Evolutionary conservation across 495 filamentous ascomycete species (phyloP).

Genomic region (Penicillium bovifimosum): DNA sequence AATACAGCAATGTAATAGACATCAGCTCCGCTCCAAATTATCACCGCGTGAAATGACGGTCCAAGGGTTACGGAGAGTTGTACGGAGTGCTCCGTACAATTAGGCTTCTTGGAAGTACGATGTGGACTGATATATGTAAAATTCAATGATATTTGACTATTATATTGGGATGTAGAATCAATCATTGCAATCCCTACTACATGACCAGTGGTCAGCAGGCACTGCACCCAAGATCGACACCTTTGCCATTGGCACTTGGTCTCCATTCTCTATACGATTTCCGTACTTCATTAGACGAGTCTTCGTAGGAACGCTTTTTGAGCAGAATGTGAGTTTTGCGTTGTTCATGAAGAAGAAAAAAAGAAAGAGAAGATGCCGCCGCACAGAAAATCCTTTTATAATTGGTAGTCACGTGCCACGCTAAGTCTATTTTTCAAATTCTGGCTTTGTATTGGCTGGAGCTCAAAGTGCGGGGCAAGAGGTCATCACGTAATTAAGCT

Average conservation of each 20-base stretch:
- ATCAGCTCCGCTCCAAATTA: background rate
- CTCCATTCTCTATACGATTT: constrained; percentile 65
- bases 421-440: background rate
- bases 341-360: constrained; percentile 58
- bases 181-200: constrained; percentile 66
- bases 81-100: no score
- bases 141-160: constrained; percentile 4
- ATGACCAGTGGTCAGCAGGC: constrained; percentile 39
- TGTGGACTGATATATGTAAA: background rate
- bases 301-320: constrained; percentile 59
- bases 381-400: constrained; percentile 16
- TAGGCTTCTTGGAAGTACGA: no score
- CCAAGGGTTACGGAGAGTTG: background rate
- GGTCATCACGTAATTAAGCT: constrained; percentile 5
- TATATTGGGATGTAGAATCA: constrained; percentile 49
- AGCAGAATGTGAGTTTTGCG: constrained; percentile 61
- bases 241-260: constrained; percentile 37
- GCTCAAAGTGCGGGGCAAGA: background rate
- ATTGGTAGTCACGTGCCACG: constrained; percentile 9
- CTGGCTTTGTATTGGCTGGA: background rate
- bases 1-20: constrained; percentile 14
- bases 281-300: constrained; percentile 53
- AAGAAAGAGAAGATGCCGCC: constrained; percentile 24
- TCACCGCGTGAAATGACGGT: background rate
- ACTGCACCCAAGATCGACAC: constrained; percentile 67